Evolutionary conservation across 495 filamentous ascomycete species (phyloP).

Genomic region (Penicillium atrosanguineum): DNA sequence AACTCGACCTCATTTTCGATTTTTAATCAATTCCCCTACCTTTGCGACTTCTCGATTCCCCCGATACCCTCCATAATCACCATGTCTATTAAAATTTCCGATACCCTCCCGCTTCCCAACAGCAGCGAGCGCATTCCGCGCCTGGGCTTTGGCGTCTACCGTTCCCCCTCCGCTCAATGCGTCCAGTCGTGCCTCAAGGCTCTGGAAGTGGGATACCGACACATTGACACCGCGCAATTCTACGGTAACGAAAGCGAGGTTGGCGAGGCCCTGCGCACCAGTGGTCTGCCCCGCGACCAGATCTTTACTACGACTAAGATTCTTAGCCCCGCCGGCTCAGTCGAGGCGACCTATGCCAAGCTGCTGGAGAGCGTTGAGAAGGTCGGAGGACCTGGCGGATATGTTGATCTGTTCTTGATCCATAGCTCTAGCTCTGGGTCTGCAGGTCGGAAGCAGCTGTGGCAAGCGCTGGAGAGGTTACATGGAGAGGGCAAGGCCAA

Average conservation of each 20-base stretch:
- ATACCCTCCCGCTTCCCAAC: conserved; percentile 54
- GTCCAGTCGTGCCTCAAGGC: conserved; percentile 57
- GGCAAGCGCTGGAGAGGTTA: conserved; percentile 63
- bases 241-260: conserved; percentile 68
- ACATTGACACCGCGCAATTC: conserved; percentile 72
- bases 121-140: conserved; percentile 55
- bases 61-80: not conserved
- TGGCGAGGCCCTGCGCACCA: conserved; percentile 57
- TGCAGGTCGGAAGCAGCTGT: conserved; percentile 56
- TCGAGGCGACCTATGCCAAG: conserved; percentile 57
- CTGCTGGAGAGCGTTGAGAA: conserved; percentile 60
- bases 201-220: conserved; percentile 63
- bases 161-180: conserved; percentile 49
- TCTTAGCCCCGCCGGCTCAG: conserved; percentile 50
- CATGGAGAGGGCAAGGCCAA: conserved; percentile 55
- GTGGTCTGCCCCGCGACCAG: conserved; percentile 52
- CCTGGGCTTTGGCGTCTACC: conserved; percentile 76
- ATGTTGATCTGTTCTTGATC: conserved; percentile 70
- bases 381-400: conserved; percentile 57
- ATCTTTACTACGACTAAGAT: conserved; percentile 71
- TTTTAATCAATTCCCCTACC: not conserved
- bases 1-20: not conserved
- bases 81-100: conserved; percentile 47
- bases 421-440: conserved; percentile 57
- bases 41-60: not conserved